phyloP scores from a whole-genome alignment of 2,329 filamentous ascomycete genomes.

The Berkeleyomyces basicola region DNA sequence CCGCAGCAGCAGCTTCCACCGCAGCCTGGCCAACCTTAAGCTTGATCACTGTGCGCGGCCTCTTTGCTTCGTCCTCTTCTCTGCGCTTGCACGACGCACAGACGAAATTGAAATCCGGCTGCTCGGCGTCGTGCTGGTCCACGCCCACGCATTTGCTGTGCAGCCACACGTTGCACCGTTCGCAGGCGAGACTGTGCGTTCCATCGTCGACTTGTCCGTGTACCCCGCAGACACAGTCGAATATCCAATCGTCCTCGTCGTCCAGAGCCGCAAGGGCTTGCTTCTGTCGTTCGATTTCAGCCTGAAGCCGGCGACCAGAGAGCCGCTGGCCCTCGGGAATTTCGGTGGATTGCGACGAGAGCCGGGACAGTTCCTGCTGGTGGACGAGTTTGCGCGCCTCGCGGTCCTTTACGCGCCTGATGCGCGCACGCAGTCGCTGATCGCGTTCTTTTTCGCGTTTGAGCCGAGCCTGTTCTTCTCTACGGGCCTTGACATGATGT shows the following conservation, averaged over 20 bases:
- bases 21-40: constrained; percentile 28
- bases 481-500: constrained; percentile 46
- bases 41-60: constrained; percentile 32
- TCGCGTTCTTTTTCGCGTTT: constrained; percentile 58
- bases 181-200: constrained; percentile 83
- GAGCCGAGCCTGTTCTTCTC: constrained; percentile 38
- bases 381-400: constrained; percentile 69
- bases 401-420: constrained; percentile 71
- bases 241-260: constrained; percentile 80
- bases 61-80: constrained; percentile 47
- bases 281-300: constrained; percentile 64
- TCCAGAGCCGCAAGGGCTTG: constrained; percentile 54
- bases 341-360: constrained; percentile 30
- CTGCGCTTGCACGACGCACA: constrained; percentile 61
- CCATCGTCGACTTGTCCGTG: constrained; percentile 91
- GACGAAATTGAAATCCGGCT: constrained; percentile 73
- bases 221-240: constrained; percentile 83
- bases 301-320: constrained; percentile 37
- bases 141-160: constrained; percentile 86
- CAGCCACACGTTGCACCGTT: constrained; percentile 90
- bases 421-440: constrained; percentile 64
- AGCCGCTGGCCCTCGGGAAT: constrained; percentile 2
- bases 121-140: constrained; percentile 60
- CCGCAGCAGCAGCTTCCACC: neutral
- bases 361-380: constrained; percentile 63